Base-by-base conservation (phyloP, 2,329 filamentous ascomycete species). In the Berkeleyomyces basicola region DNA sequence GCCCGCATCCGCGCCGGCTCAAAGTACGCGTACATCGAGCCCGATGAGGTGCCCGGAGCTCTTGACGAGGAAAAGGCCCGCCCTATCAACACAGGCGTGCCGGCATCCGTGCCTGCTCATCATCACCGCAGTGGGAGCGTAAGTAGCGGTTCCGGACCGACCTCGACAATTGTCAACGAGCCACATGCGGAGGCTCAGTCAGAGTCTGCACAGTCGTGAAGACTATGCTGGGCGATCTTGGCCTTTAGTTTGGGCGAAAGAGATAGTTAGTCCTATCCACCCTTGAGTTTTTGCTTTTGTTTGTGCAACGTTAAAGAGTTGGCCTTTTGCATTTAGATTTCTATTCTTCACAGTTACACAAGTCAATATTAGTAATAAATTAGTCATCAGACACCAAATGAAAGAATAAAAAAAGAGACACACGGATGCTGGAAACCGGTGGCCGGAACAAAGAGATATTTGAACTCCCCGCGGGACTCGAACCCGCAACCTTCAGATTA, bases 21-120 rank as follows among this genome's bases (percentile, higher is more conserved):
- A 69, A 86, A 82, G 72, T 95, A 83, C 70, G 90, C 90, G 0
- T 95, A 88, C 66, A 74, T 73, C n/a, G 80, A 79, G 0, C 80
- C 81, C 3, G 80, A 83, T 59, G 76, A 76, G 46, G 58, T 63
- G 6, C 47, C 57, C 16, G 43, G 49, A 31, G 36, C 31, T n/a
- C 14, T 14, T 33, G 55, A 64, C 40, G 61, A 64, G 43, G 62
- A 66, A 58, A 53, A 62, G 16, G 61, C 49, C 14, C 16, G 9
- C n/a, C 33, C 39, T 39, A 3, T 36, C 11, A 10, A 23, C 11
- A 16, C 3, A 14, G 11, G 16, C 4, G 49, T 43, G 42, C 9
- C 42, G 42, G 42, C 10, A 3, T 43, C 47, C 3, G 42, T 16
- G n/a, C 40, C 36, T 16, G 40, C n/a, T 36, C 59, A 46, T 14